Evolutionary conservation across 768 basidiomycete genomes (phyloP).

Genomic region (Macrolepiota albuminosa): DNA sequence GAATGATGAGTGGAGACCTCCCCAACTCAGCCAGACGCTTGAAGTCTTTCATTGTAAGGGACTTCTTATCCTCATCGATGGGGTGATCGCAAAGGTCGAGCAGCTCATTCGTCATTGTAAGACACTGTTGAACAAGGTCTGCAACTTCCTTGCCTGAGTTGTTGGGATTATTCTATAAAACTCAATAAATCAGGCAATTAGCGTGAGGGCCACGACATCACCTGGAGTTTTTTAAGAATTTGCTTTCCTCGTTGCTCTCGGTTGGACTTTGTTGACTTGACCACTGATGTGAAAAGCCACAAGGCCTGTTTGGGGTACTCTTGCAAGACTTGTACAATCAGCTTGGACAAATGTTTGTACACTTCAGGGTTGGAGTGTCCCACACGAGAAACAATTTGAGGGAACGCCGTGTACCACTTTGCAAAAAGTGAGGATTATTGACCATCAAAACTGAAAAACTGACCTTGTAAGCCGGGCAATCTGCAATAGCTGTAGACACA

Average conservation of each 20-base stretch:
- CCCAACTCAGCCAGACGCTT: conserved; percentile 50
- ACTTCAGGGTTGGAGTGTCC: conserved; percentile 66
- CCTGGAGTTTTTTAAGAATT: conserved; percentile 57
- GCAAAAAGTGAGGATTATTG: background rate
- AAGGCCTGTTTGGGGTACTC: conserved; percentile 87
- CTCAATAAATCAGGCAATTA: background rate
- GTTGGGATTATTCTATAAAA: conserved; percentile 38
- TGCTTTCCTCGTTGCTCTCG: conserved; percentile 55
- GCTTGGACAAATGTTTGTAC: conserved; percentile 49
- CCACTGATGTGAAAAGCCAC: conserved; percentile 88
- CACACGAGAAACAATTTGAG: conserved; percentile 94
- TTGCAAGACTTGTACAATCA: conserved; percentile 72
- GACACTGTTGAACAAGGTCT: conserved; percentile 47
- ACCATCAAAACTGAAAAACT: background rate
- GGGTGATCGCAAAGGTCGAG: conserved; percentile 59
- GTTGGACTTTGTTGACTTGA: conserved; percentile 71
- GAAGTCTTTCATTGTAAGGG: conserved; percentile 52
- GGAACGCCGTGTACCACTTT: conserved; percentile 95
- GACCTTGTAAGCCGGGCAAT: conserved; percentile 76
- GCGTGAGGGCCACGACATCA: conserved; percentile 23
- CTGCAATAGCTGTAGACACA: conserved; percentile 50
- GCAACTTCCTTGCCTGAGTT: conserved; percentile 39
- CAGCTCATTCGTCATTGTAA: conserved; percentile 64
- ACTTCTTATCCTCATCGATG: conserved; percentile 35
- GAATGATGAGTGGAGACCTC: conserved; percentile 74